These are phyloP conservation scores for Pochonia chlamydosporia DNA, from an alignment of 2,329 filamentous ascomycete species.

Conservation along the genomic window DNA sequence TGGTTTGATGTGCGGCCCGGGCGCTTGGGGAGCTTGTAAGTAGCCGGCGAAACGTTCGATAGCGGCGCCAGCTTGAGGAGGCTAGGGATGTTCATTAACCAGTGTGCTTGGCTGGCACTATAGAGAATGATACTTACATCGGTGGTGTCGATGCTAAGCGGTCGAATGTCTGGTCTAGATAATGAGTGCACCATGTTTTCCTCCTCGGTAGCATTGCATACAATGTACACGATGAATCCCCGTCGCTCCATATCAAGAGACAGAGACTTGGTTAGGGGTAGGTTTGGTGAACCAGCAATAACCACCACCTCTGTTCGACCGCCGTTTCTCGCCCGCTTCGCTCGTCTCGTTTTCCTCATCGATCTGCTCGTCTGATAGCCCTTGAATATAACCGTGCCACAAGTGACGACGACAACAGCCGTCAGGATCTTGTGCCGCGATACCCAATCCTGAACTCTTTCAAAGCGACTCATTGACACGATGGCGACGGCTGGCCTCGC, in stretches of 20 bases:
- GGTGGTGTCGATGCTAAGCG: conserved; percentile 76
- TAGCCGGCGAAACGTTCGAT: conserved; percentile 67
- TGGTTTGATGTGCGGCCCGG: conserved; percentile 68
- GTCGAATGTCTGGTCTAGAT: conserved; percentile 73
- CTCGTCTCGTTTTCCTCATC: conserved; percentile 64
- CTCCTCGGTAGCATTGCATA: conserved; percentile 80
- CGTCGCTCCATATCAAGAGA: conserved; percentile 82
- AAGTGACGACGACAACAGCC: conserved; percentile 63
- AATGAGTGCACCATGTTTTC: conserved; percentile 72
- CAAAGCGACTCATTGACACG: conserved; percentile 30
- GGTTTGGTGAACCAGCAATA: conserved; percentile 78
- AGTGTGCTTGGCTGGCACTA: neutral
- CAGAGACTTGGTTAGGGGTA: conserved; percentile 78
- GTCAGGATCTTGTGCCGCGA: conserved; percentile 66
- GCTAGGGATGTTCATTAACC: conserved; percentile 35
- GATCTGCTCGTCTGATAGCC: conserved; percentile 47
- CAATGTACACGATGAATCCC: conserved; percentile 89
- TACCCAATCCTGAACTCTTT: conserved; percentile 66
- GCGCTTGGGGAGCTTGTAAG: conserved; percentile 68
- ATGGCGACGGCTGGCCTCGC: conserved; percentile 26
- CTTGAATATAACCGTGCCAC: conserved; percentile 58
- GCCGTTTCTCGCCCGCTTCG: conserved; percentile 73
- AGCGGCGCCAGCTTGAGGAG: conserved; percentile 59
- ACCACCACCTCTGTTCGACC: conserved; percentile 82
- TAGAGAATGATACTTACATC: conserved; percentile 49